These are phyloP conservation scores for Acacia acuminata DNA, from an alignment of 306 rosid genomes.

Conservation along the genomic window DNA sequence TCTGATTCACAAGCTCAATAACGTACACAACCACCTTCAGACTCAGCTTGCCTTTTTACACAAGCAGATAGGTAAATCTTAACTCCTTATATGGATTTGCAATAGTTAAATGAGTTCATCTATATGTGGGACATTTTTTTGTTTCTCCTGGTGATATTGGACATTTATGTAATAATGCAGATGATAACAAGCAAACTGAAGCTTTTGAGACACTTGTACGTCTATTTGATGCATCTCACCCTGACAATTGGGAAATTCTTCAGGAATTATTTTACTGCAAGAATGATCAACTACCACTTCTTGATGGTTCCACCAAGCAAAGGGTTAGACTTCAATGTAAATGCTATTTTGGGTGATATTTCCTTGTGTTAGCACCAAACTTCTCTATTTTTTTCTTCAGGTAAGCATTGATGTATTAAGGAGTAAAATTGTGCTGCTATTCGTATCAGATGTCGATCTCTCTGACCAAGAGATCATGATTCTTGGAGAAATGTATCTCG, in stretches of 20 bases:
- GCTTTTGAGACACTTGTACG: conserved; percentile 34
- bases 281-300: conserved; percentile 50
- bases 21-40: conserved; percentile 45
- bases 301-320: conserved; percentile 52
- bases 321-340: conserved; percentile 41
- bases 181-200: conserved; percentile 48
- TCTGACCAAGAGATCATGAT: conserved; percentile 36
- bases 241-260: conserved; percentile 55
- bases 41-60: conserved; percentile 48
- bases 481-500: conserved; percentile 49
- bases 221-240: conserved; percentile 45
- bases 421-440: conserved; percentile 53
- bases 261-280: conserved; percentile 44
- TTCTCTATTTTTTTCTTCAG: conserved; percentile 31
- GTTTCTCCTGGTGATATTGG: background rate
- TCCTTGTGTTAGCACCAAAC: background rate
- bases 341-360: background rate
- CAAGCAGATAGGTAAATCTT: conserved; percentile 40
- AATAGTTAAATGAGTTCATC: background rate
- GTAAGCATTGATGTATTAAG: conserved; percentile 47
- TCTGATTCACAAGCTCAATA: conserved; percentile 52
- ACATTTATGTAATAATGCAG: conserved; percentile 42
- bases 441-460: conserved; percentile 51
- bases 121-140: background rate
- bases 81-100: background rate